These are phyloP conservation scores for Xylariaceae sp. DNA, from an alignment of 2,329 filamentous ascomycete species.

Conservation along the genomic window DNA sequence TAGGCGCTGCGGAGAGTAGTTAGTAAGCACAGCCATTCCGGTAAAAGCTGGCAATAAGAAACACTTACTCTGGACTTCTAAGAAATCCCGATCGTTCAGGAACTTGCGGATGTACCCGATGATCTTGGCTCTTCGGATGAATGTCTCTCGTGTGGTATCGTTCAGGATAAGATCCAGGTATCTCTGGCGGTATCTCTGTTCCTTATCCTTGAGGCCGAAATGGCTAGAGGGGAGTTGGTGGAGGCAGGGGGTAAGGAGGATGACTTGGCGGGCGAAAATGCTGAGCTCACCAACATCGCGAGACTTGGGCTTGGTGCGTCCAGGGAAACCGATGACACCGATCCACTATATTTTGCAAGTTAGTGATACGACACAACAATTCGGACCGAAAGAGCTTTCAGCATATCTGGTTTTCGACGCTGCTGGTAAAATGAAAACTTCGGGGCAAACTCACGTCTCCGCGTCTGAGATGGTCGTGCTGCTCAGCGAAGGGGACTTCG, in stretches of 20 bases:
- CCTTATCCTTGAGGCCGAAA: conserved; percentile 92
- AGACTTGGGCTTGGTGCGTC: conserved; percentile 83
- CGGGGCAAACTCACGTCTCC: conserved; percentile 53
- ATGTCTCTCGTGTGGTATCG: conserved; percentile 73
- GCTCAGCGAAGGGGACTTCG: conserved; percentile 71
- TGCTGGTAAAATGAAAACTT: no score
- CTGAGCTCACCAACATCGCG: conserved; percentile 87
- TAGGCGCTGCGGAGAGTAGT: conserved; percentile 53
- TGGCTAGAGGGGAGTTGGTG: conserved; percentile 86
- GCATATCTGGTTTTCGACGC: no score
- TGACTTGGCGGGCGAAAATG: conserved; percentile 82
- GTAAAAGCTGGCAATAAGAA: not conserved
- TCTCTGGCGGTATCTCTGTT: conserved; percentile 86
- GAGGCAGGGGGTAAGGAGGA: conserved; percentile 83
- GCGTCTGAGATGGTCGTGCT: conserved; percentile 82
- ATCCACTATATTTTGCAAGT: no score
- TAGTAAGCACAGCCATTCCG: not conserved
- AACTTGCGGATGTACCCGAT: conserved; percentile 82
- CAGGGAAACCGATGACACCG: conserved; percentile 78
- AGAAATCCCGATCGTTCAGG: conserved; percentile 82
- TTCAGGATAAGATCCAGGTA: conserved; percentile 98
- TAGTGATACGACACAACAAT: no score
- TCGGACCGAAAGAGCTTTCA: no score
- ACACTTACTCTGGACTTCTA: conserved; percentile 56
- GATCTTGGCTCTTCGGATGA: conserved; percentile 82